Evolutionary conservation across 1,139 yeast species (phyloP).

Genomic region (Hanseniaspora sp.): DNA sequence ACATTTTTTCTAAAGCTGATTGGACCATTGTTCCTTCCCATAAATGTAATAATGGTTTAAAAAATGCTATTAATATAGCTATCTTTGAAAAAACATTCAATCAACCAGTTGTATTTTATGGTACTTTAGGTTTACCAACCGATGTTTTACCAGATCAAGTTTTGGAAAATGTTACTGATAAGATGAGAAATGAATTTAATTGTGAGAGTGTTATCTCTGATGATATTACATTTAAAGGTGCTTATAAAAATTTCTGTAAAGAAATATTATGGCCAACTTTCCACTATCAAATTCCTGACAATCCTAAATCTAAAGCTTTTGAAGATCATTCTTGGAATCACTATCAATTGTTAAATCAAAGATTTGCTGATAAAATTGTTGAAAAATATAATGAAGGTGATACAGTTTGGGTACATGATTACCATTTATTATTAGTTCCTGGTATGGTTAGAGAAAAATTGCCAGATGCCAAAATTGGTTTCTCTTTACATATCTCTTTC

Average conservation of each 20-base stretch:
- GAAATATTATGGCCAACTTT: conserved; percentile 94
- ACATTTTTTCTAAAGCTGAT: conserved; percentile 58
- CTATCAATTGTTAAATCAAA: conserved; percentile 63
- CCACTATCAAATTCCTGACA: conserved; percentile 93
- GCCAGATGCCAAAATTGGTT: conserved; percentile 81
- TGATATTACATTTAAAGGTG: conserved; percentile 77
- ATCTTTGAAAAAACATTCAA: conserved; percentile 37
- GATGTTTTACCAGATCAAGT: conserved; percentile 59
- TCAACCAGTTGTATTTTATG: conserved; percentile 60
- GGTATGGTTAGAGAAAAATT: conserved; percentile 63
- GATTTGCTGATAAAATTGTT: conserved; percentile 67
- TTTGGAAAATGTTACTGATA: conserved; percentile 39
- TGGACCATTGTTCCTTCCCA: conserved; percentile 61
- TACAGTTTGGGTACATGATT: conserved; percentile 85
- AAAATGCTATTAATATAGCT: conserved; percentile 71
- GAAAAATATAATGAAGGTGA: conserved; percentile 57
- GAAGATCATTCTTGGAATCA: conserved; percentile 92
- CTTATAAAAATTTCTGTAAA: conserved; percentile 80
- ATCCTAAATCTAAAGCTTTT: conserved; percentile 85
- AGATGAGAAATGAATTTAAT: conserved; percentile 40
- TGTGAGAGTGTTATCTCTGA: conserved; percentile 61
- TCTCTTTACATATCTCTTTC: conserved; percentile 85
- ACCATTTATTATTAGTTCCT: conserved; percentile 80
- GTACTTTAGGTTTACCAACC: conserved; percentile 82
- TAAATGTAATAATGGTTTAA: conserved; percentile 83